phyloP scores from a whole-genome alignment of 108 stramenopile species.

The Skeletonema costatum region DNA sequence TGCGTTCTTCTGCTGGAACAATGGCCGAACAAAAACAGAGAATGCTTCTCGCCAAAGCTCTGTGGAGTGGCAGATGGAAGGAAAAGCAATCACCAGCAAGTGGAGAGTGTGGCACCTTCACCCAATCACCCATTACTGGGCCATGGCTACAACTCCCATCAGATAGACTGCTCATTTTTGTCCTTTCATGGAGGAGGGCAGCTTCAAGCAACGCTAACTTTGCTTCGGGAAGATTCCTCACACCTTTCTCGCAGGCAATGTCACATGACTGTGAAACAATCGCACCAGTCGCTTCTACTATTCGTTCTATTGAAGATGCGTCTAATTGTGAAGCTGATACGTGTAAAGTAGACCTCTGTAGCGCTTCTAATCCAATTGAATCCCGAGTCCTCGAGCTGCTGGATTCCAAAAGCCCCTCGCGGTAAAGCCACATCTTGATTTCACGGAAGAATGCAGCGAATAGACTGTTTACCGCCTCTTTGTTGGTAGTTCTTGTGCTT shows the following conservation, averaged over 20 bases:
- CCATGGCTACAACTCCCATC: conserved; percentile 49
- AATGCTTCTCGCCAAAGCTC: conserved; percentile 80
- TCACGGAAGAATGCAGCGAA: conserved; percentile 78
- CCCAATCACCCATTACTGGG: conserved; percentile 85
- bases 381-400: conserved; percentile 53
- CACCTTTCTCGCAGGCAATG: conserved; percentile 79
- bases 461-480: conserved; percentile 75
- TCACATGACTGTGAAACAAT: conserved; percentile 61
- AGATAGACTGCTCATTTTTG: conserved; percentile 26
- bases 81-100: conserved; percentile 83
- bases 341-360: conserved; percentile 88
- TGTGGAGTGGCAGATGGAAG: conserved; percentile 88
- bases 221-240: conserved; percentile 81
- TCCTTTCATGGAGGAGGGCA: conserved; percentile 54
- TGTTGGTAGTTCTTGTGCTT: conserved; percentile 28
- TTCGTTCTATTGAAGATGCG: conserved; percentile 28
- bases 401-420: conserved; percentile 72
- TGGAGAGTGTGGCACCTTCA: conserved; percentile 88
- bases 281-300: conserved; percentile 34
- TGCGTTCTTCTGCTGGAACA: conserved; percentile 63
- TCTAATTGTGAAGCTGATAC: conserved; percentile 67
- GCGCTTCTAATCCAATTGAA: conserved; percentile 60
- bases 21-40: conserved; percentile 69
- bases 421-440: conserved; percentile 88
- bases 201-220: conserved; percentile 83